Evolutionary conservation across 1,139 yeast species (phyloP).

Genomic region (Pichia sp.): DNA sequence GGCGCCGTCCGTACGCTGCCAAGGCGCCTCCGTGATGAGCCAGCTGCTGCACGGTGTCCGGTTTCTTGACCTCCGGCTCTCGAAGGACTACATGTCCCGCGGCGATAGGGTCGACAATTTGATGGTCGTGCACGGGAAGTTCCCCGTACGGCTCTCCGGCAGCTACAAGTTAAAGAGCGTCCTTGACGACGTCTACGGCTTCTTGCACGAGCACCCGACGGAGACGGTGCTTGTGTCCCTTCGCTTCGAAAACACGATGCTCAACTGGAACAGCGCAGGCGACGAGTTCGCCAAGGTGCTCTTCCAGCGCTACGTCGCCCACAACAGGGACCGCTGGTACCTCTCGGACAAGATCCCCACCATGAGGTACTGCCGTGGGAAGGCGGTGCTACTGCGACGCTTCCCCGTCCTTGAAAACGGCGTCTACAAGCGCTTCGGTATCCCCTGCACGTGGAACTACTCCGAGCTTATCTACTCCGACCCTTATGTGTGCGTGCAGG

Average conservation of each 20-base stretch:
- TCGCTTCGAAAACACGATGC: conserved; percentile 68
- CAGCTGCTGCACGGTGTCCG: conserved; percentile 73
- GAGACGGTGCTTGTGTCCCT: conserved; percentile 67
- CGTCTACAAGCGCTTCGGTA: conserved; percentile 49
- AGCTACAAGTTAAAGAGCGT: conserved; percentile 41
- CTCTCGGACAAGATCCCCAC: conserved; percentile 54
- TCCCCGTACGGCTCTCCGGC: conserved; percentile 64
- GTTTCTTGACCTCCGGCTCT: conserved; percentile 65
- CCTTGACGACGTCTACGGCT: conserved; percentile 56
- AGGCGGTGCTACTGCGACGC: conserved; percentile 62
- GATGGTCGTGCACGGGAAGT: conserved; percentile 71
- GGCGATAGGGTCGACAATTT: conserved; percentile 45
- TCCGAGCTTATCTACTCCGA: conserved; percentile 65
- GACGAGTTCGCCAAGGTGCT: conserved; percentile 66
- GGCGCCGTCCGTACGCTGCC: conserved; percentile 76
- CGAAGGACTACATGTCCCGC: conserved; percentile 48
- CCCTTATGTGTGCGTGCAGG: conserved; percentile 65
- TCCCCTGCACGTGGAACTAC: conserved; percentile 69
- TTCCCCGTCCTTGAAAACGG: conserved; percentile 54
- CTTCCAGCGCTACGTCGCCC: conserved; percentile 56
- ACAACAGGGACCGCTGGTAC: conserved; percentile 57
- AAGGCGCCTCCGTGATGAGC: conserved; percentile 54
- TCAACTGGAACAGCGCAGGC: conserved; percentile 53
- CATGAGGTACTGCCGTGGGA: conserved; percentile 63
- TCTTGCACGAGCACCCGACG: conserved; percentile 47